A percentile compares a stretch with the other conserved stretches of the same genome.
Evolutionary conservation across 2,329 filamentous ascomycete species (phyloP).

Genomic region (Phoma sp.): DNA sequence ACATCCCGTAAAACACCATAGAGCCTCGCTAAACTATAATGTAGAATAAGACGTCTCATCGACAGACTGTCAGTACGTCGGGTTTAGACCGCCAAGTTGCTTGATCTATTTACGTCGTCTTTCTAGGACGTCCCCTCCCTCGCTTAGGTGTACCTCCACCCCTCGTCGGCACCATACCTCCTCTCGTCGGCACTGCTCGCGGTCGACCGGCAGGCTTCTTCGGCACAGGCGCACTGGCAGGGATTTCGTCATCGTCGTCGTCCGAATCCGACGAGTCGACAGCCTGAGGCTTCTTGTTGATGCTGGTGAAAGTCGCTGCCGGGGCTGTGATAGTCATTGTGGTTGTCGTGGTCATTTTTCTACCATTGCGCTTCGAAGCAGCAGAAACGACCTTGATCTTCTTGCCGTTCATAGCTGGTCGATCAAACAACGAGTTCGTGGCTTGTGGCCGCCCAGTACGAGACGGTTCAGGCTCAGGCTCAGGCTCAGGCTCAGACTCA

Average conservation of each 20-base stretch:
- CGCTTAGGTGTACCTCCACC: conserved; percentile 30
- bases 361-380: conserved; percentile 27
- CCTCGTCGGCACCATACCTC: conserved; percentile 29
- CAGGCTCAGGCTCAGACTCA: neutral
- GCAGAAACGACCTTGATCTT: conserved; percentile 45
- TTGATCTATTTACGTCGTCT: conserved; percentile 18
- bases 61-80: too few species aligned
- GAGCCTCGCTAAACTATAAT: conserved; percentile 5
- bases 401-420: conserved; percentile 39
- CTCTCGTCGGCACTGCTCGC: conserved; percentile 20
- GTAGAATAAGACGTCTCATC: neutral
- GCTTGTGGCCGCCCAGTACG: conserved; percentile 26
- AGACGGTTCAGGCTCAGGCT: conserved; percentile 1
- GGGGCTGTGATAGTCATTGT: conserved; percentile 12
- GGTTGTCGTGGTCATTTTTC: conserved; percentile 21
- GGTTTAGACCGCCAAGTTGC: neutral
- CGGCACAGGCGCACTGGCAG: conserved; percentile 32
- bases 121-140: conserved; percentile 35
- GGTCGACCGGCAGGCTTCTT: conserved; percentile 31
- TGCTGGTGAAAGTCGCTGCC: conserved; percentile 24
- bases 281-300: conserved; percentile 23
- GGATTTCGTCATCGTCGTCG: conserved; percentile 42
- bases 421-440: conserved; percentile 37
- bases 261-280: conserved; percentile 37
- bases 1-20: neutral